Conservation (phyloP, 768 basidiomycete species). For the Phylloporus scabripes region DNA sequence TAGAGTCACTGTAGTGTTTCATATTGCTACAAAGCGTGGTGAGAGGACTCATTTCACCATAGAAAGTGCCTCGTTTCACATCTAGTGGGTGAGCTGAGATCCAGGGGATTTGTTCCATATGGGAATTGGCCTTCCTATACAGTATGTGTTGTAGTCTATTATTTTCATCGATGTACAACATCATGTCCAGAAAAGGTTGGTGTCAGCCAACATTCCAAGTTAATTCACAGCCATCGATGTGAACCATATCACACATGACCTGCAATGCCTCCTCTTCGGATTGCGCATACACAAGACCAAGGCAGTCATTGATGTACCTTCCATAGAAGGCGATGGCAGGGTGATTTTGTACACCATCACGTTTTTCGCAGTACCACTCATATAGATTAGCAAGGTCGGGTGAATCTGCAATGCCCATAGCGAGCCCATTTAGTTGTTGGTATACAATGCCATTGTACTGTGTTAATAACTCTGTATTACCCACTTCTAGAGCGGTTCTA, state of each 20-base stretch:
- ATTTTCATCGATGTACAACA: not conserved
- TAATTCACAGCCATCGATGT: slow-evolving; percentile 1
- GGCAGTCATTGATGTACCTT: slow-evolving; percentile 6
- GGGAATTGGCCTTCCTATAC: not conserved
- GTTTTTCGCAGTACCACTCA: not conserved
- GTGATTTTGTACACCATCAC: not conserved
- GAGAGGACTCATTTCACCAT: not conserved
- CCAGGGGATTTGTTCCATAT: slow-evolving; percentile 5
- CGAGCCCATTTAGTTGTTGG: slow-evolving; percentile 1
- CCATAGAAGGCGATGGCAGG: slow-evolving; percentile 2
- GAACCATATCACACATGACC: accelerated
- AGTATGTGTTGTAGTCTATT: not conserved
- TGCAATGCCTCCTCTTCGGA: not conserved
- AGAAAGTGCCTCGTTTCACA: slow-evolving; percentile 7
- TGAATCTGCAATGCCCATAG: slow-evolving; percentile 10
- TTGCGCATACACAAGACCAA: not conserved
- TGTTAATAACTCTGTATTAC: not conserved
- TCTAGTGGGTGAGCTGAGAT: slow-evolving; percentile 2
- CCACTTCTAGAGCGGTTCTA: not conserved
- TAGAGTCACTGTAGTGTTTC: not conserved
- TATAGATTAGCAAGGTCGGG: slow-evolving; percentile 14
- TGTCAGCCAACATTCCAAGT: not conserved
- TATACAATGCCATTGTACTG: slow-evolving; percentile 4
- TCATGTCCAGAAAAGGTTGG: slow-evolving; percentile 3
- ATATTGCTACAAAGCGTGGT: not conserved